Percentiles rank a stretch among this genome's conserved stretches.
These are phyloP conservation scores for Lactarius indigo DNA, from an alignment of 768 basidiomycete species.

Conservation along the genomic window DNA sequence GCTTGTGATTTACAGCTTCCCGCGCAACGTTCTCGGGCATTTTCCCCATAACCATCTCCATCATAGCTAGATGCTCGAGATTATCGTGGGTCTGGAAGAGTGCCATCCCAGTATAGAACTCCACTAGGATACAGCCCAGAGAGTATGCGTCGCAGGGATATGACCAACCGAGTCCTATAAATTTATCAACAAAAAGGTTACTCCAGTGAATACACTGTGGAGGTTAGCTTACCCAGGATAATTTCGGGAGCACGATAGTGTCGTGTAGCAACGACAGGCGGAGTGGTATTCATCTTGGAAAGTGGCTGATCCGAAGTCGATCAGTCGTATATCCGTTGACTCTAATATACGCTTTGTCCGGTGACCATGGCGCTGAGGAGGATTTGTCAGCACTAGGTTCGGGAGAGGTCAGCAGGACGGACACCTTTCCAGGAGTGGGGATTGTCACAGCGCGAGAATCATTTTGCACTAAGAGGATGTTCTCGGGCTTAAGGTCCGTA, in stretches of 20 bases:
- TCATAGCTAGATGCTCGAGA: constrained; percentile 98
- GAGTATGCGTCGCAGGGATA: constrained; percentile 99
- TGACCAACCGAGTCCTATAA: constrained; percentile 90
- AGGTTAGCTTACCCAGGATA: constrained; percentile 70
- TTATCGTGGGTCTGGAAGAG: constrained; percentile 99
- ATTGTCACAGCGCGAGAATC: constrained; percentile 62
- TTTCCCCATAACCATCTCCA: constrained; percentile 99
- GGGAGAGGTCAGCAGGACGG: background rate
- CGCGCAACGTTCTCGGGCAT: constrained; percentile 87
- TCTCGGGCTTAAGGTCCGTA: constrained; percentile 98
- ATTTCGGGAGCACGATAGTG: constrained; percentile 99
- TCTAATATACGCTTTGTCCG: constrained; percentile 75
- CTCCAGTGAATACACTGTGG: background rate
- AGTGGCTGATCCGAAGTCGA: constrained; percentile 98
- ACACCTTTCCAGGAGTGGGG: constrained; percentile 63
- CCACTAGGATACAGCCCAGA: constrained; percentile 96
- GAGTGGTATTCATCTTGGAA: constrained; percentile 99
- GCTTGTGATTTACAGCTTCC: constrained; percentile 71
- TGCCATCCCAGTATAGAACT: constrained; percentile 96
- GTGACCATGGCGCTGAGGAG: constrained; percentile 41
- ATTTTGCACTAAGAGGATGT: constrained; percentile 90
- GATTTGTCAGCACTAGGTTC: background rate
- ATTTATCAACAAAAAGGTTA: constrained; percentile 10
- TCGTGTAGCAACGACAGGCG: constrained; percentile 92
- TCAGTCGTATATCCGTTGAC: constrained; percentile 89